These are phyloP conservation scores for Cercospora zeina DNA, from an alignment of 2,329 filamentous ascomycete species.

Conservation along the genomic window DNA sequence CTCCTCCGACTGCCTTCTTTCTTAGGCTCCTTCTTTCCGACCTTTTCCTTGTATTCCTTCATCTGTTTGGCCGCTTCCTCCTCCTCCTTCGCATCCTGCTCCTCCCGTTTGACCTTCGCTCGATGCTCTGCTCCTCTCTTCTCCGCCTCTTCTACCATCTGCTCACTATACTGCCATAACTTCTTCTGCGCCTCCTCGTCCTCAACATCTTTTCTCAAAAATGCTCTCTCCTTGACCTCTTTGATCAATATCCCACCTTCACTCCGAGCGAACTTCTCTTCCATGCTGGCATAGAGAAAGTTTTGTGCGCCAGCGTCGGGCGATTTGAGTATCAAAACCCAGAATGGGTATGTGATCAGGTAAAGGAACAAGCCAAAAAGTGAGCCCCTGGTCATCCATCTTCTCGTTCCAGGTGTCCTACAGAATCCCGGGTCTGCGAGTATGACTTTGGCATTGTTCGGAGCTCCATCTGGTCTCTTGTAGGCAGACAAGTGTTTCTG, in stretches of 20 bases:
- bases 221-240: slow-evolving; percentile 78
- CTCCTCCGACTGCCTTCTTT: slow-evolving; percentile 35
- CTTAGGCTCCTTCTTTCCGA: slow-evolving; percentile 39
- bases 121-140: slow-evolving; percentile 70
- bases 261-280: slow-evolving; percentile 65
- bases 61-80: slow-evolving; percentile 39
- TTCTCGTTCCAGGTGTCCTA: slow-evolving; percentile 81
- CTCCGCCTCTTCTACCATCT: slow-evolving; percentile 77
- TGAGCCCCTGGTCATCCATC: slow-evolving; percentile 83
- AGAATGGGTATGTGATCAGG: slow-evolving; percentile 72
- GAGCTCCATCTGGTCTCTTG: slow-evolving; percentile 76
- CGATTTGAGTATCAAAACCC: slow-evolving; percentile 87
- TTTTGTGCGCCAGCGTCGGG: slow-evolving; percentile 81
- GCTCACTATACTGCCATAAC: slow-evolving; percentile 87
- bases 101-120: slow-evolving; percentile 58
- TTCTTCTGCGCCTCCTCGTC: slow-evolving; percentile 79
- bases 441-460: slow-evolving; percentile 78
- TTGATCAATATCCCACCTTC: slow-evolving; percentile 75
- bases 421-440: slow-evolving; percentile 83
- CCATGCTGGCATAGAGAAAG: slow-evolving; percentile 83
- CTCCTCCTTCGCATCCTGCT: slow-evolving; percentile 42
- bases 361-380: slow-evolving; percentile 78
- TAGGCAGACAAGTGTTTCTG: slow-evolving; percentile 89
- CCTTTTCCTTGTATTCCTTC: slow-evolving; percentile 39
- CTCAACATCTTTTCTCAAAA: slow-evolving; percentile 68